These are phyloP conservation scores for Gigaspora rosea DNA, from an alignment of 192 early-diverging fungal genomes.

Conservation along the genomic window DNA sequence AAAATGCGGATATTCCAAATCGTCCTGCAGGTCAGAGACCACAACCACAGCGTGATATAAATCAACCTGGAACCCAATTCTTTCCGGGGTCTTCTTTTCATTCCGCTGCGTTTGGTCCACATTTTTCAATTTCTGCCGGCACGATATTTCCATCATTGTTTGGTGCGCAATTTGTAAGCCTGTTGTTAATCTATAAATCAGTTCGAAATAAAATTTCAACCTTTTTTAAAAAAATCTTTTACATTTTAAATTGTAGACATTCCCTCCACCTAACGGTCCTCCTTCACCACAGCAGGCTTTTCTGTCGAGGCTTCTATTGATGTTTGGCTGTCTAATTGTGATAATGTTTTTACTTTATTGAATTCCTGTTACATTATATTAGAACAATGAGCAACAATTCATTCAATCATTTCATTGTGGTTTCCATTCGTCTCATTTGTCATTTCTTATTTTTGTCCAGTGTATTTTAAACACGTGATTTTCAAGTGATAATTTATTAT, in stretches of 20 bases:
- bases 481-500: too few species aligned
- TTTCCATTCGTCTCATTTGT: too few species aligned
- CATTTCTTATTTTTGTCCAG: too few species aligned
- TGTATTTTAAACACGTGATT: too few species aligned
- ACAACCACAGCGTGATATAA: constrained; percentile 61
- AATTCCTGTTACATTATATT: background rate
- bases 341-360: constrained; percentile 26
- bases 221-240: background rate
- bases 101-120: constrained; percentile 61
- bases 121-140: constrained; percentile 63
- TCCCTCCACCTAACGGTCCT: constrained; percentile 39
- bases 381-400: background rate
- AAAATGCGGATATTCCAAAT: constrained; percentile 57
- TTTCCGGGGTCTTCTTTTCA: constrained; percentile 58
- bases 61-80: constrained; percentile 45
- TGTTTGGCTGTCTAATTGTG: constrained; percentile 55
- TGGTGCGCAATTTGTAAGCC: constrained; percentile 57
- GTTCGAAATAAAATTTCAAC: background rate
- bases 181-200: background rate
- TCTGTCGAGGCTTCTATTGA: constrained; percentile 78
- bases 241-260: constrained; percentile 20
- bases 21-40: constrained; percentile 81
- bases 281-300: constrained; percentile 72
- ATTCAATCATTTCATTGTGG: background rate
- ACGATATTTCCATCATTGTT: constrained; percentile 74